These are phyloP conservation scores for Dothideomycetes sp. DNA, from an alignment of 2,329 filamentous ascomycete genomes.

Conservation along the genomic window DNA sequence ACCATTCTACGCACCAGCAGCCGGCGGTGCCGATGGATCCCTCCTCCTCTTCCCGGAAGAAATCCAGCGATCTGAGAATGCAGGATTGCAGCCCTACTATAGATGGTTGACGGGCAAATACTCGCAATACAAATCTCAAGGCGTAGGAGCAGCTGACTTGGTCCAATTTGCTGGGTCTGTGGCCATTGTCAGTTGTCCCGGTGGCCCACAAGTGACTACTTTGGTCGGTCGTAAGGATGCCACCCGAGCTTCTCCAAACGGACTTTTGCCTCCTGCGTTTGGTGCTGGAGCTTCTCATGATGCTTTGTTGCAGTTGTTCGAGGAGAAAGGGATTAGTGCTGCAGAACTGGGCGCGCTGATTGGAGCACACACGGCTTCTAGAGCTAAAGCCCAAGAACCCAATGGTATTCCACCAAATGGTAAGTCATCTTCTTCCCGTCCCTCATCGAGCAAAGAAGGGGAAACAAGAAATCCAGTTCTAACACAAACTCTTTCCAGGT, in stretches of 20 bases:
- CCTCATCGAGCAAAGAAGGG: constrained; percentile 23
- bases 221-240: constrained; percentile 31
- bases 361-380: constrained; percentile 44
- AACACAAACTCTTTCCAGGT: constrained; percentile 24
- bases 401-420: constrained; percentile 32
- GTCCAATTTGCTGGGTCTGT: constrained; percentile 37
- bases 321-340: constrained; percentile 42
- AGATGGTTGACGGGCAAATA: constrained; percentile 33
- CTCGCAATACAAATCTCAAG: constrained; percentile 5
- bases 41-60: constrained; percentile 36
- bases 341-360: constrained; percentile 45
- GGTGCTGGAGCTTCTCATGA: constrained; percentile 29
- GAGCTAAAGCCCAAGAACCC: constrained; percentile 32
- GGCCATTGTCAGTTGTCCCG: constrained; percentile 42
- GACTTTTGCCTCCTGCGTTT: constrained; percentile 28
- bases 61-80: constrained; percentile 29
- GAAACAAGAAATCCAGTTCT: too few relatives aligned
- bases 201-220: constrained; percentile 41
- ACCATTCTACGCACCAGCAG: constrained; percentile 21
- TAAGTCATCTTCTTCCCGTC: constrained; percentile 12
- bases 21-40: constrained; percentile 40
- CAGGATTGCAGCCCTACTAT: constrained; percentile 27
- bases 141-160: constrained; percentile 46
- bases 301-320: constrained; percentile 39
- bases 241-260: constrained; percentile 25